Base-by-base conservation (phyloP, 179 eudicot genomes). In the Dionaea muscipula region DNA sequence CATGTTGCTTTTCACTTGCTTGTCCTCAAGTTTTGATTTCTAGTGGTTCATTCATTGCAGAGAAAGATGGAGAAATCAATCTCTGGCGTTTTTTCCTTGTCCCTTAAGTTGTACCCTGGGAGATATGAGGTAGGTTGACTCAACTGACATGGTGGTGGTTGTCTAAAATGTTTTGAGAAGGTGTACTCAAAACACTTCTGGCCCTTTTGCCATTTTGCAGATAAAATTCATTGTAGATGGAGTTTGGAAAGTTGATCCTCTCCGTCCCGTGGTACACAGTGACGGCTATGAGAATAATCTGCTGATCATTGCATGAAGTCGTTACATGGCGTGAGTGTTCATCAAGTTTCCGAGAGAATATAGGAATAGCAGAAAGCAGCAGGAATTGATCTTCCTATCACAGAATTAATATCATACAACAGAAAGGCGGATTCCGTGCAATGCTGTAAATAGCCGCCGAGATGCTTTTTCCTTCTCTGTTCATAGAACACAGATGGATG, bases 181-280 rank as follows among this genome's bases (percentile, higher is more conserved):
- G 35, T 31, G 35, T 31, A 4, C 35, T 31, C 35, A 31, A 11
- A 31, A n/a, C n/a, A n/a, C n/a, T n/a, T n/a, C 35, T 31, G 5
- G 35, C 1, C 8, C 10, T 6, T 31, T 31, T 31, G 5, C 1
- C 35, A 0, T 0, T 53, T 24, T 53, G 57, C 95, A 91, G 98
- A 86, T 91, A 26, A 91, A 91, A 71, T 91, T 91, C 68, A 80
- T 91, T 18, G 94, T 86, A 27, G 95, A 91, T 64, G 94, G 94
- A 9, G 17, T 38, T 16, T 91, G 98, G 98, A 80, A 57, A 58
- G 64, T 82, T 38, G 95, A 91, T 71, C 95, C 88, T 25, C 75
- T 84, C 60, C 85, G 94, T 1, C 91, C 94, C 12, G 69, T 75
- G 5, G 80, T 78, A 20, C 53, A 59, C 61, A 70, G 67, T 64